phyloP scores from a whole-genome alignment of 345 rosid genomes.

The Passiflora organensis region DNA sequence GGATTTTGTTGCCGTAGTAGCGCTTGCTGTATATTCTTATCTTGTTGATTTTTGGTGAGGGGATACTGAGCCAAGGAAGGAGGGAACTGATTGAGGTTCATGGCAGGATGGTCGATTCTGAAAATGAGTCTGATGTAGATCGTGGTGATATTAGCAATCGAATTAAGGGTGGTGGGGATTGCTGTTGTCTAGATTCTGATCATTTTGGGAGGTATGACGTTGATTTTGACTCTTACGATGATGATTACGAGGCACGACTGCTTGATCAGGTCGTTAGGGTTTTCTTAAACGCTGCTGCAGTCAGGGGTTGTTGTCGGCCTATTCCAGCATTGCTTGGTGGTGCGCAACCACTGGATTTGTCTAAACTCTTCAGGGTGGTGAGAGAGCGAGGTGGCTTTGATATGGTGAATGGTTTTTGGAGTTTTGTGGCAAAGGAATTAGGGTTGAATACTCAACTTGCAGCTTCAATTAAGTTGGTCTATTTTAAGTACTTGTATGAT shows the following conservation, averaged over 20 bases:
- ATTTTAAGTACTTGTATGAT: conserved; percentile 45
- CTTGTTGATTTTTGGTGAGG: conserved; percentile 8
- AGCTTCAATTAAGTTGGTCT: conserved; percentile 44
- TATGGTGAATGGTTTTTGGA: conserved; percentile 55
- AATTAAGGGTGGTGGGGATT: conserved; percentile 9
- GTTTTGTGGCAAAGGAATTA: conserved; percentile 39
- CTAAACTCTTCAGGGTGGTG: conserved; percentile 53
- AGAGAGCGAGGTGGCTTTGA: conserved; percentile 56
- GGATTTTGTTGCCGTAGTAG: too few species aligned
- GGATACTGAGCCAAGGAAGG: neutral
- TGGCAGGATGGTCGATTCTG: conserved; percentile 55
- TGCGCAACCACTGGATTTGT: conserved; percentile 52
- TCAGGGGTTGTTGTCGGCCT: conserved; percentile 39
- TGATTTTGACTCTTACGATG: conserved; percentile 17
- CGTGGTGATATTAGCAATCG: conserved; percentile 12
- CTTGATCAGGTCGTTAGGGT: conserved; percentile 50
- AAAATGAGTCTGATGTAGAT: conserved; percentile 32
- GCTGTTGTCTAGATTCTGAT: conserved; percentile 12
- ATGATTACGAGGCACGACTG: conserved; percentile 31
- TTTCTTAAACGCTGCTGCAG: conserved; percentile 35
- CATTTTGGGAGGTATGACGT: conserved; percentile 11
- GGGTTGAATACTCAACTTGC: conserved; percentile 37
- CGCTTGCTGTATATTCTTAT: neutral
- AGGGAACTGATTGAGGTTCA: conserved; percentile 9
- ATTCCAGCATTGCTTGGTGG: conserved; percentile 45